Base-by-base conservation (phyloP, 2,329 filamentous ascomycete genomes). In the Nannizziopsis arthrosporioides region DNA sequence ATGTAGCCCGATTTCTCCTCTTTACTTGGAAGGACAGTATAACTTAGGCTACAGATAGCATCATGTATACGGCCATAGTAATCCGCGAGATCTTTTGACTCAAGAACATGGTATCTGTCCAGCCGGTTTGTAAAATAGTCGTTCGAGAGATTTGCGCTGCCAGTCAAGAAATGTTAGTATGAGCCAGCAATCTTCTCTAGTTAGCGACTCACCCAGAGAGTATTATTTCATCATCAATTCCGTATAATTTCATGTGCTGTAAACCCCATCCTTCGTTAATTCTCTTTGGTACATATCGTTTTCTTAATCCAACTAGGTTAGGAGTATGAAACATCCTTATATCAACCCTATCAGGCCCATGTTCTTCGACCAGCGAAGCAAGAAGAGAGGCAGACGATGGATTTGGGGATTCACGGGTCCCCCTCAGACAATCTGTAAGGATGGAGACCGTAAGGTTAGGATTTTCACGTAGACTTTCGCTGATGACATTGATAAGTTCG, bases 221-320 rank as follows among this genome's bases (percentile, higher is more conserved):
- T 55, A 98, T 90, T 50, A 98, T 84, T 64, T 94, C 88, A 60
- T 98, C 88, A 58, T 98, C 92, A 17, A 94, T 72, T 0, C 92
- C 92, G 58, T 98, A 98, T 0, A 98, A 73, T 73, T 98, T 98
- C 90, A 98, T 98, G 62, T 98, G 92, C 63, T 98, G 92, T 52
- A 98, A 68, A 1, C 92, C 92, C 92, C 92, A 98, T 14, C 92
- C 92, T 68, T 98, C 92, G 57, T 98, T 98, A 63, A 98, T 90
- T 15, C 92, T 77, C 61, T 80, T 85, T 0, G 92, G 92, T 1
- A 96, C 78, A 55, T 85, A 73, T 59, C 81, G 81, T 68, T 96
- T 96, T 44, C 82, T 78, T 49, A 93, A 57, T 0, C 92, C 92
- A 2, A 85, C 94, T 54, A 98, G 68, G 60, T 98, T 98, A 0